Evolutionary conservation across 2,329 filamentous ascomycete species (phyloP), one percentile per base, ranked within the genome.

Genomic region (Elsinoe fawcettii): DNA sequence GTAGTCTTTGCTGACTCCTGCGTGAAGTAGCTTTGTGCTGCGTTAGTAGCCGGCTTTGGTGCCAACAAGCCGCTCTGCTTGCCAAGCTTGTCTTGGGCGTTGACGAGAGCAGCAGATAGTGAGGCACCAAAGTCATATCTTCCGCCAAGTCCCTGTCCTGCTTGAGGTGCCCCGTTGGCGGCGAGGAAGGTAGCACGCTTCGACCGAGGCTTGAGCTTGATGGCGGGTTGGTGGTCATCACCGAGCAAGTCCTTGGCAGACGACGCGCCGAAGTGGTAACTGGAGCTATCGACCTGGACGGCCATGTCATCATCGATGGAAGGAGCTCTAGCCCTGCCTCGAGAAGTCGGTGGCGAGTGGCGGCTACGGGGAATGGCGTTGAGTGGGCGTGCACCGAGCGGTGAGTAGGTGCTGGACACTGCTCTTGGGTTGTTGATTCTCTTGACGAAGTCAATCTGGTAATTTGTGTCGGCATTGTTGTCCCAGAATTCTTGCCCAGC

Each of bases 111-210:
- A 54, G 90, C 90, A 55, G 81, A 85, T 27, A 97, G 79, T 0
- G 93, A 97, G n/a, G 89, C 89, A 60, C 88, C 86, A 70, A 99
- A 97, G 74, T 97, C 92, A 70, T 99, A 99, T 56, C 93, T 87
- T 71, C 91, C 91, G 47, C 90, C 88, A 37, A 71, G 65, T n/a
- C 67, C 67, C 70, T 97, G 96, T 16, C 86, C 87, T 6, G 66
- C 58, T 16, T 63, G 61, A 63, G 74, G 73, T 36, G 71, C 71
- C 37, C 74, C 73, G 20, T 70, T 74, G 41, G 72, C 82, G 22
- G 86, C 80, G 56, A 88, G 70, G 25, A 51, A 51, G 63, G 80
- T 84, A 46, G 66, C 67, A 27, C 73, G 69, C 27, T 88, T 87
- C 68, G 83, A 82, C 59, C 82, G 80, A 37, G 78, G 79, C 76